phyloP scores from a whole-genome alignment of 1,139 yeast genomes.

The Starmera stellimalicola region DNA sequence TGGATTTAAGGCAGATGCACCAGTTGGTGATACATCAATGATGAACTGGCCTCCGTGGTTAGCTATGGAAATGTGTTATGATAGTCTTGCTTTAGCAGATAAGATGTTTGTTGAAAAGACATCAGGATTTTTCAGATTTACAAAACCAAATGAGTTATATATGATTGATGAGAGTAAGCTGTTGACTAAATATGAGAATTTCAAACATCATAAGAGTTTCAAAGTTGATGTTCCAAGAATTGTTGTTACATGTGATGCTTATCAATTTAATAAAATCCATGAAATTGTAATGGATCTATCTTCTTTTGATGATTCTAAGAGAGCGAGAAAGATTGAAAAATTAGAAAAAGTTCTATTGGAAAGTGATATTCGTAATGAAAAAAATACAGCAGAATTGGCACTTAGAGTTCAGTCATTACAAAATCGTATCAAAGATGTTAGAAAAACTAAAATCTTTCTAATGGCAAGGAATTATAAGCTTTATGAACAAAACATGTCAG shows the following conservation, averaged over 20 bases:
- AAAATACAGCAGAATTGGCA: constrained; percentile 16
- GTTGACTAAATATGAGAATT: neutral
- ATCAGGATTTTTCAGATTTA: constrained; percentile 50
- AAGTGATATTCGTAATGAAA: constrained; percentile 25
- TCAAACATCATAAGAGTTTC: constrained; percentile 4
- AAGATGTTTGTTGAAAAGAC: constrained; percentile 56
- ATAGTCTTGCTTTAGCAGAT: constrained; percentile 43
- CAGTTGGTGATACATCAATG: constrained; percentile 5
- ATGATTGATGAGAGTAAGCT: constrained; percentile 21
- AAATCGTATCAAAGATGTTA: constrained; percentile 18
- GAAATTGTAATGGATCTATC: constrained; percentile 56
- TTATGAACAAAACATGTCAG: constrained; percentile 23
- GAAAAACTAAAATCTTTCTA: constrained; percentile 20
- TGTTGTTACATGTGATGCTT: constrained; percentile 60
- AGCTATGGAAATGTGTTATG: constrained; percentile 63
- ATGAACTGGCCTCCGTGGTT: constrained; percentile 77
- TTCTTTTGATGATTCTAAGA: constrained; percentile 50
- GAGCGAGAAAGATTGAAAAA: constrained; percentile 47
- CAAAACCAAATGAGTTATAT: constrained; percentile 57
- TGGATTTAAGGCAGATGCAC: constrained; percentile 24
- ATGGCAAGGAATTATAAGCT: constrained; percentile 19
- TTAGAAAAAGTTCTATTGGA: constrained; percentile 44
- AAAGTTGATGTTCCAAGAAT: constrained; percentile 60
- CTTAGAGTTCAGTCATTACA: constrained; percentile 20
- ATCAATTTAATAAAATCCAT: constrained; percentile 63